Percentiles rank a stretch among this genome's conserved stretches.
phyloP scores from a whole-genome alignment of 139 green algal species.

The Protoeuglena noctilucae region DNA sequence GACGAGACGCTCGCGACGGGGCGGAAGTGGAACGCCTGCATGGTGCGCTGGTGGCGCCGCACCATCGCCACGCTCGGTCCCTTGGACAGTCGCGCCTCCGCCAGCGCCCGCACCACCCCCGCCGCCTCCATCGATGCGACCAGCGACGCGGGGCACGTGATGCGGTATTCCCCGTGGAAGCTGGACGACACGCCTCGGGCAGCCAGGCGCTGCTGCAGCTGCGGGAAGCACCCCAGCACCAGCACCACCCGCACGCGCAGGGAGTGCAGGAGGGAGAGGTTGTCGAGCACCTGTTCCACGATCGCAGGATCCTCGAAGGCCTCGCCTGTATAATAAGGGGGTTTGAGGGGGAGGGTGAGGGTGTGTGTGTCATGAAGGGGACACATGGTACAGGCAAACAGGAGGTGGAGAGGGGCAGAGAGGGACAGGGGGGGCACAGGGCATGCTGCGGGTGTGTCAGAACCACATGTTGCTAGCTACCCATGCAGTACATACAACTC shows the following conservation, averaged over 20 bases:
- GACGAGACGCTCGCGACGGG: slow-evolving; percentile 41
- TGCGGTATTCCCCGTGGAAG: slow-evolving; percentile 54
- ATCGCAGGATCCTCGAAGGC: neutral
- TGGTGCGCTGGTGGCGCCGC: slow-evolving; percentile 43
- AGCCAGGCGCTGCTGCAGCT: slow-evolving; percentile 41
- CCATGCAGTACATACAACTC: too few relatives aligned
- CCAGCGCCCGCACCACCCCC: slow-evolving; percentile 32
- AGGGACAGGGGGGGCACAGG: too few relatives aligned
- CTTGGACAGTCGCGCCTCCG: slow-evolving; percentile 68
- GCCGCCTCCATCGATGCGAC: slow-evolving; percentile 48
- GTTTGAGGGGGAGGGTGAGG: too few relatives aligned
- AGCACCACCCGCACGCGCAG: slow-evolving; percentile 76
- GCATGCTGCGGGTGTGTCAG: too few relatives aligned
- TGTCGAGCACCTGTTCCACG: neutral
- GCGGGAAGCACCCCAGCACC: slow-evolving; percentile 51
- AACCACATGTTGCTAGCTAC: too few relatives aligned
- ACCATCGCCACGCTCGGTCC: slow-evolving; percentile 61
- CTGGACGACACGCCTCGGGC: slow-evolving; percentile 18
- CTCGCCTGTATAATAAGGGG: too few relatives aligned
- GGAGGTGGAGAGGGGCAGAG: too few relatives aligned
- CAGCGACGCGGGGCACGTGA: slow-evolving; percentile 52
- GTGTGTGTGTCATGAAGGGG: too few relatives aligned
- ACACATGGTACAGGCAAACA: too few relatives aligned
- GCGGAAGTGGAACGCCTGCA: slow-evolving; percentile 16
- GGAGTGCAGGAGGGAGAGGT: neutral